Base-by-base conservation (phyloP, 129 eudicot genomes). In the Arctium minus region DNA sequence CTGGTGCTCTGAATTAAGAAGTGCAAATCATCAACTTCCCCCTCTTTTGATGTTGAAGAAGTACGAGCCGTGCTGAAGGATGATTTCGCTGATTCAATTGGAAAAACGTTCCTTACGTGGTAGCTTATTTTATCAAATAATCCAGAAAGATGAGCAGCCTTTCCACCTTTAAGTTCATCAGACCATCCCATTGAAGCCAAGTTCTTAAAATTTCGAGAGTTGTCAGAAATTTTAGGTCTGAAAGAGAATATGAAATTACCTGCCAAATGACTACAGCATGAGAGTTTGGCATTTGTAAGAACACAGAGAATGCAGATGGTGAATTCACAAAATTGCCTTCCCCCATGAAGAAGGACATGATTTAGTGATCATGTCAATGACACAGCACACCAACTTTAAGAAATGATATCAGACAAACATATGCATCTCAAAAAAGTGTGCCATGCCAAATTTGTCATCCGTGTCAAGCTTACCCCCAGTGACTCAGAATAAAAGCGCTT, bases 161-260 rank as follows among this genome's bases (percentile, higher is more conserved):
- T 96, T 80, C 94, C 96, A 38, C 99, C 98, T 90, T 88, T 88
- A 65, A 96, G 92, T 74, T 92, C 90, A 70, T 92, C 94, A 85
- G 99, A 96, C 99, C 99, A 96, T 73, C 88, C 97, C 80, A 87
- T 87, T 77, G 93, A 87, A 64, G 60, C 77, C 76, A 76, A 65
- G 38, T 76, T 74, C 78, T 83, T 72, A 18, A 84, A 38, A 85
- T 74, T 84, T 32, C 40, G 78, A 83, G 65, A 65, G 76, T 70
- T 84, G 39, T 79, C 88, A 30, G 87, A 82, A 72, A 82, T 36
- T 73, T 88, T 79, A 33, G 99, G 99, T 81, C 99, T 90, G 84
- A 96, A 92, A 17, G 99, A 90, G 80, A 96, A 89, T 78, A 92
- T 72, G 84, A 90, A 92, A 79, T 96, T 93, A 27, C 99, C 99